Evolutionary conservation across 2,329 filamentous ascomycete genomes (phyloP).

Genomic region (Fonsecaea pugnacius): DNA sequence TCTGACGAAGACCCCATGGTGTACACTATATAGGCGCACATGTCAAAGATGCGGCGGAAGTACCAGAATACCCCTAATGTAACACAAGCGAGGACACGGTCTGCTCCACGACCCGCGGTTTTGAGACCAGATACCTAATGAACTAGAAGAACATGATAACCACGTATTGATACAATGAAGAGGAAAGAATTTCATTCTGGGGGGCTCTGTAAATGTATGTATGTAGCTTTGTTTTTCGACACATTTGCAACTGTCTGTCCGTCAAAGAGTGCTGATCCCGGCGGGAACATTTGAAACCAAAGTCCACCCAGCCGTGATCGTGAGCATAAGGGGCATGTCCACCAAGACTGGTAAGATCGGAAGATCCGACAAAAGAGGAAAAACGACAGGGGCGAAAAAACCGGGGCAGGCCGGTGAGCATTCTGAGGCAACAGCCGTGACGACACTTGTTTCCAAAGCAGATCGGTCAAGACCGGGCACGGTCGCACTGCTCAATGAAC

Average conservation of each 20-base stretch:
- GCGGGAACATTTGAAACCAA: background rate
- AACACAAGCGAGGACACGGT: background rate
- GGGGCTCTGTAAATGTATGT: constrained; percentile 23
- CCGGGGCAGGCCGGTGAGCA: background rate
- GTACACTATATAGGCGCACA: background rate
- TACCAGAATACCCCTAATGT: background rate
- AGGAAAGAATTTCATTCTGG: constrained; percentile 18
- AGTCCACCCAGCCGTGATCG: too few species aligned
- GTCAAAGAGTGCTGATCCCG: background rate
- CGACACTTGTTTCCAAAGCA: background rate
- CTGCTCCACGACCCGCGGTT: background rate
- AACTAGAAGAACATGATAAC: background rate
- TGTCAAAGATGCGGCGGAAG: background rate
- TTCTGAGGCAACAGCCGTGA: background rate
- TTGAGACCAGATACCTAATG: background rate
- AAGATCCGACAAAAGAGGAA: background rate
- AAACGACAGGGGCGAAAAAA: background rate
- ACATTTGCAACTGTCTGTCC: background rate
- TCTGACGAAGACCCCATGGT: background rate
- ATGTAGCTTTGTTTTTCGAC: background rate
- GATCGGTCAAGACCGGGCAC: constrained; percentile 40
- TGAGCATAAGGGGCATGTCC: background rate
- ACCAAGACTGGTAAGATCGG: background rate
- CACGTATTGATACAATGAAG: constrained; percentile 5
- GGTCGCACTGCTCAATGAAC: constrained; percentile 68